Base-by-base conservation (phyloP, 306 rosid genomes). In the Trichosanthes cucumerina region DNA sequence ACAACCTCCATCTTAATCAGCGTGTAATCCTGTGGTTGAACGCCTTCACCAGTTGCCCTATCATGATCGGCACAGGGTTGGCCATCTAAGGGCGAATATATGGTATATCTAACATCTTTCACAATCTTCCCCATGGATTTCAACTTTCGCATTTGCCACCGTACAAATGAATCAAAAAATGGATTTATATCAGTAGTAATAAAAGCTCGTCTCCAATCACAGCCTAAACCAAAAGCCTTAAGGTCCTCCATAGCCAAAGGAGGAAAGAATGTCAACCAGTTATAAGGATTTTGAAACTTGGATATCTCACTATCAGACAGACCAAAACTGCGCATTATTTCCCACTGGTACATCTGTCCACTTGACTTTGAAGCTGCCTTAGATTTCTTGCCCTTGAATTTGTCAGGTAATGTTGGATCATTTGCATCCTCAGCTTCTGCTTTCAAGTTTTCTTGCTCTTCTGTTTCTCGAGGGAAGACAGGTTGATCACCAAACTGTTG, bases 11-110 rank as follows among this genome's bases (percentile, higher is more conserved):
- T 94, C 88, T 94, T 92, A 63, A 94, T 90, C 6, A 94, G 62
- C 3, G 96, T 94, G 76, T 94, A 94, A 78, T 94, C 98, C 77
- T 94, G 98, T 2, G 98, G 98, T 82, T 85, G 95, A 88, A 94
- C 98, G 23, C 98, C 98, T 84, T 94, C 98, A 18, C 98, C 98
- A n/a, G 79, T 36, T 18, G 98, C 97, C 76, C 98, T 87, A 57
- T 94, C 98, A 78, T 94, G 98, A 88, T 94, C 98, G 0, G 98
- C 98, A 83, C 98, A 94, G 0, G 98, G 98, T 54, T 94, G 98
- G 73, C 96, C 97, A 87, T 94, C 98, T 81, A 92, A 78, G 3
- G 96, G 96, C 7, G 98, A 92, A 84, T 81, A 94, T n/a, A 92
- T 85, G 0, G 97, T 80, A 56, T 94, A 94, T 80, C 98, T 92